These are phyloP conservation scores for Leccinum subtestaceum DNA, from an alignment of 768 basidiomycete genomes.

Conservation along the genomic window DNA sequence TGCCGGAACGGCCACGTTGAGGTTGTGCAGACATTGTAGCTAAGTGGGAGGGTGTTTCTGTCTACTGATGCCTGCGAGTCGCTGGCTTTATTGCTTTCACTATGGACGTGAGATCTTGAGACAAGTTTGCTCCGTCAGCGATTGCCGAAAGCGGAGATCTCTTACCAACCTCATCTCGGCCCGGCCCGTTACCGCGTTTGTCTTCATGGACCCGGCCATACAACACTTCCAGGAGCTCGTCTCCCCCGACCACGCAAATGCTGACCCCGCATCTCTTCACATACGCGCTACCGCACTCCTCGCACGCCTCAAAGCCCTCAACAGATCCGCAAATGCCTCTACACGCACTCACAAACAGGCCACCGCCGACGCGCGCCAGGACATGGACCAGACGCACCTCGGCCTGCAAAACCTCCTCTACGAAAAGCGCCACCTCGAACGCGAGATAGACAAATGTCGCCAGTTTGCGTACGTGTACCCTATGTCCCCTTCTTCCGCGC, in stretches of 20 bases:
- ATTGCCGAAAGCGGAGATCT: constrained; percentile 5
- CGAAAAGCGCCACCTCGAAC: constrained; percentile 85
- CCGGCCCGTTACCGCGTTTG: constrained; percentile 3
- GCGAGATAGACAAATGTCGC: constrained; percentile 89
- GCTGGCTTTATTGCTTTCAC: constrained; percentile 17
- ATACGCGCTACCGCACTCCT: constrained; percentile 74
- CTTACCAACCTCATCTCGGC: not conserved
- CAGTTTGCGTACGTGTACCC: constrained; percentile 74
- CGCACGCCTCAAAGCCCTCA: constrained; percentile 73
- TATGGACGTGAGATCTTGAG: constrained; percentile 21
- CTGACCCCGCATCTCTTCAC: constrained; percentile 43
- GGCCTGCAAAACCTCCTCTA: constrained; percentile 84
- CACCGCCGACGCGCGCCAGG: constrained; percentile 70
- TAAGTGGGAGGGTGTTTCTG: not conserved
- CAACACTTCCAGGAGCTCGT: constrained; percentile 65
- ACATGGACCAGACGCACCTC: constrained; percentile 89
- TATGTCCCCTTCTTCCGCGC: not conserved
- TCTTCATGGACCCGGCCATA: constrained; percentile 47
- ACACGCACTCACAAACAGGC: constrained; percentile 72
- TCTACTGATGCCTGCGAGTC: not conserved
- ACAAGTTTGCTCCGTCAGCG: constrained; percentile 15
- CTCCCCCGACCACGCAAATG: constrained; percentile 45
- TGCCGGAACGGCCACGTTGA: constrained; percentile 65
- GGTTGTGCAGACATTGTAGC: constrained; percentile 32
- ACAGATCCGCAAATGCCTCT: constrained; percentile 68